A percentile compares a stretch with the other conserved stretches of the same genome.
Conservation (phyloP, 495 filamentous ascomycete species). For the Penicillium steckii region DNA sequence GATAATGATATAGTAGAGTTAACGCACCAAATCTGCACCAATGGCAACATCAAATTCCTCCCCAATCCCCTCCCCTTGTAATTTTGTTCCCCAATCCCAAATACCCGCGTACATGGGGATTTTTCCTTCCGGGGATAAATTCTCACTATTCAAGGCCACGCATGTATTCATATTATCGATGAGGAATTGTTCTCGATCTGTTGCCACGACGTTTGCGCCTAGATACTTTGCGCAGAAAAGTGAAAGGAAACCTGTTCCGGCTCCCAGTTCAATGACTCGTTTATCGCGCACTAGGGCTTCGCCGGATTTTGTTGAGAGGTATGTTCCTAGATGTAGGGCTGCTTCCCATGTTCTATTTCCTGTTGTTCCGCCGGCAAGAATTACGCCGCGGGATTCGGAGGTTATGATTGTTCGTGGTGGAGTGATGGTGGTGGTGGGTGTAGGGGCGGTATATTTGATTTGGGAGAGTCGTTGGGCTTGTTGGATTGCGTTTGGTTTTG, state of each 20-base stretch:
- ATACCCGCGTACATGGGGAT: conserved; percentile 35
- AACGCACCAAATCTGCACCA: conserved; percentile 49
- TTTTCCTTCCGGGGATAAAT: conserved; percentile 10
- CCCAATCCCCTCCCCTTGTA: background rate
- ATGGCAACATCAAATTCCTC: conserved; percentile 46
- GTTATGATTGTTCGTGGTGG: conserved; percentile 40
- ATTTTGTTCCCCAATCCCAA: conserved; percentile 40
- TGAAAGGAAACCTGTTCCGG: conserved; percentile 83
- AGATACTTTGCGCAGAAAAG: conserved; percentile 78
- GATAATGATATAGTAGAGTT: background rate
- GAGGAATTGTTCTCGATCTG: conserved; percentile 77
- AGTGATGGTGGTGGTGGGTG: background rate
- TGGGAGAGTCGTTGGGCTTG: conserved; percentile 73
- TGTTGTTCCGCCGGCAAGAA: conserved; percentile 76
- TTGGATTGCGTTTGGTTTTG: conserved; percentile 55
- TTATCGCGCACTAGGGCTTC: conserved; percentile 50
- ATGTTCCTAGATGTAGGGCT: conserved; percentile 78
- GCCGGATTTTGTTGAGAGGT: conserved; percentile 52
- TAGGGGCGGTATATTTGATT: conserved; percentile 66
- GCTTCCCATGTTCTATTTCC: conserved; percentile 94
- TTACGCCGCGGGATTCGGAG: conserved; percentile 67
- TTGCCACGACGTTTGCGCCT: conserved; percentile 61
- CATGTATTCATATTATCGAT: conserved; percentile 68
- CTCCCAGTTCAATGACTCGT: conserved; percentile 79
- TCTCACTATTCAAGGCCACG: conserved; percentile 55